These are phyloP conservation scores for Euphrasia confusa DNA, from an alignment of 257 asterid species.

Conservation along the genomic window DNA sequence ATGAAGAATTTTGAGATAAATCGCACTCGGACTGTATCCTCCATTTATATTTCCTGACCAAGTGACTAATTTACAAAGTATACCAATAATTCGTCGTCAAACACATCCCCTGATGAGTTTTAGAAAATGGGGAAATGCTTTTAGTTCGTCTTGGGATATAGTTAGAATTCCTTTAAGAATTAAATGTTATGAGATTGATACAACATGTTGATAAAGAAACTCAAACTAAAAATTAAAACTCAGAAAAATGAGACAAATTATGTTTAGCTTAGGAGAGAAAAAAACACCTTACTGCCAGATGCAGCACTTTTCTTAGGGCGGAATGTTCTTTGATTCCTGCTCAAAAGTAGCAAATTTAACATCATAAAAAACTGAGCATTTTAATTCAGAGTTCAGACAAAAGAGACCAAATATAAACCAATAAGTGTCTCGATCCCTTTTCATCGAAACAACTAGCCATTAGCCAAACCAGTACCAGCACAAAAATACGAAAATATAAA, in stretches of 20 bases:
- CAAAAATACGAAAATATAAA: too few species aligned
- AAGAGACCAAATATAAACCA: too few species aligned
- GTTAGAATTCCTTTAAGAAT: too few species aligned
- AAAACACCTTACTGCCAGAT: slow-evolving; percentile 91
- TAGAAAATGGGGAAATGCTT: neutral
- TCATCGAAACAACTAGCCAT: neutral
- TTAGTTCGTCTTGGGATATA: neutral
- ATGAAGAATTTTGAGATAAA: too few species aligned
- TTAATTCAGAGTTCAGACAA: neutral
- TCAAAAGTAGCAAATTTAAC: slow-evolving; percentile 24
- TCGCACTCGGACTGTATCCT: too few species aligned
- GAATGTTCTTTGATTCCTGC: slow-evolving; percentile 90
- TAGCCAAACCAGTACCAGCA: neutral
- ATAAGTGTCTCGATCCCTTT: neutral
- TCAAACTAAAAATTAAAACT: neutral
- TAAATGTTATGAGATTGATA: too few species aligned
- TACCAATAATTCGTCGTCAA: too few species aligned
- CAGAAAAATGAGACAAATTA: neutral
- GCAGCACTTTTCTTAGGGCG: slow-evolving; percentile 98
- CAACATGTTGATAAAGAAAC: neutral
- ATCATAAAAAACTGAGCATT: neutral
- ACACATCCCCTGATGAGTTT: neutral
- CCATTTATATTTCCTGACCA: too few species aligned
- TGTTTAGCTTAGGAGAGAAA: slow-evolving; percentile 23
- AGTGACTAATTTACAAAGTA: too few species aligned